Conservation (phyloP, 1,284 basidiomycete genomes). For the Paramarasmius palmivorus region DNA sequence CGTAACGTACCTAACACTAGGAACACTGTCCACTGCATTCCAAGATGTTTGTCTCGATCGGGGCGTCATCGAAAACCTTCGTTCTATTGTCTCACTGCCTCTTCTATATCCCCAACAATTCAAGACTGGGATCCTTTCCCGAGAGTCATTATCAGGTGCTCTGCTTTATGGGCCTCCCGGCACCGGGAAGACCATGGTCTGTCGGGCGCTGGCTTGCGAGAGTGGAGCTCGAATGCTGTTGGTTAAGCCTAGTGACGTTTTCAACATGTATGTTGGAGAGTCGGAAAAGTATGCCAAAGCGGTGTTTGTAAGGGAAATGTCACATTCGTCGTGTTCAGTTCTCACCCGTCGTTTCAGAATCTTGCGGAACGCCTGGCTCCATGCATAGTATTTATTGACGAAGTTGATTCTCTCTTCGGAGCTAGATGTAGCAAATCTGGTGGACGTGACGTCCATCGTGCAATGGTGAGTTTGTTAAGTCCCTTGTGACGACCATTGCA, state of each 20-base stretch:
- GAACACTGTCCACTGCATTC: background rate
- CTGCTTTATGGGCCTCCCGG: conserved; percentile 7
- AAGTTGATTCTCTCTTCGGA: conserved; percentile 5
- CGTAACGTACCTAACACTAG: background rate
- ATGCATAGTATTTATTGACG: conserved; percentile 7
- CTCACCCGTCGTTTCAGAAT: background rate
- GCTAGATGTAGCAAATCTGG: background rate
- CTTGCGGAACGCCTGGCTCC: conserved; percentile 2
- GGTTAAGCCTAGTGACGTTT: background rate
- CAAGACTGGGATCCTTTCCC: conserved; percentile 1
- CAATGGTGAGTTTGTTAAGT: background rate
- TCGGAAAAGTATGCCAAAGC: conserved; percentile 3
- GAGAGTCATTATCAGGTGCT: background rate
- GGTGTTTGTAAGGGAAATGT: conserved; percentile 1
- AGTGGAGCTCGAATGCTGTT: conserved; percentile 3
- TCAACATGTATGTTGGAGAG: conserved; percentile 4
- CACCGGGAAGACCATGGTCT: conserved; percentile 10
- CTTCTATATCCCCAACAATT: background rate
- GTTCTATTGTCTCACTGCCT: background rate
- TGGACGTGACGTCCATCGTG: background rate
- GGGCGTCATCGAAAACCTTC: conserved; percentile 1
- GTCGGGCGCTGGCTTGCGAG: conserved; percentile 8
- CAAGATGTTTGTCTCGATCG: background rate
- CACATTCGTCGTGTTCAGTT: background rate
- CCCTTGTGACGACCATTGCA: background rate